These are phyloP conservation scores for Boletus rex-veris DNA, from an alignment of 768 basidiomycete species.

Conservation along the genomic window DNA sequence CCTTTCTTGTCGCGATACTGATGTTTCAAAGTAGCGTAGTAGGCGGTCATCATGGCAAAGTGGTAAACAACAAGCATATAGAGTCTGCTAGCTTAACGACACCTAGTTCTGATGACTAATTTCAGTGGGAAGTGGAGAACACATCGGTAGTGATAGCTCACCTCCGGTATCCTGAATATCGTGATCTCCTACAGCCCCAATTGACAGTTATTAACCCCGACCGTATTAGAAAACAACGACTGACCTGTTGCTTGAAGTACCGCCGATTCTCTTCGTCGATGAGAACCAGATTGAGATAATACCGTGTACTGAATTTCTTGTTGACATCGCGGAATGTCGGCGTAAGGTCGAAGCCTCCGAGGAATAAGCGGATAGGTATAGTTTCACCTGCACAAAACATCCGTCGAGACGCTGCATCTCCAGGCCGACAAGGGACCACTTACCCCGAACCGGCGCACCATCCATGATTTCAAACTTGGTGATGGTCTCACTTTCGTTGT, in stretches of 20 bases:
- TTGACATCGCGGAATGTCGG: conserved; percentile 99
- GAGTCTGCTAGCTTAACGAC: conserved; percentile 1
- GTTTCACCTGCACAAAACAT: conserved; percentile 72
- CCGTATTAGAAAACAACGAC: conserved; percentile 6
- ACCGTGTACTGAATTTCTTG: conserved; percentile 97
- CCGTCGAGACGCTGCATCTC: background rate
- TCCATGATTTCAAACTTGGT: conserved; percentile 99
- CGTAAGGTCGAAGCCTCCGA: conserved; percentile 97
- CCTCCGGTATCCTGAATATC: conserved; percentile 86
- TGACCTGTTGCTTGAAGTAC: conserved; percentile 95
- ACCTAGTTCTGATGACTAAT: conserved; percentile 34
- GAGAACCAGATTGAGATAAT: conserved; percentile 95
- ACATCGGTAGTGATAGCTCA: conserved; percentile 29
- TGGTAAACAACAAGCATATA: conserved; percentile 5
- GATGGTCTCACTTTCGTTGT: conserved; percentile 98
- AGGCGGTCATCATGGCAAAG: background rate
- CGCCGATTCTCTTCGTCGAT: conserved; percentile 98
- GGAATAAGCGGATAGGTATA: conserved; percentile 95
- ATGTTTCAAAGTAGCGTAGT: conserved; percentile 2
- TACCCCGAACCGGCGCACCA: conserved; percentile 93
- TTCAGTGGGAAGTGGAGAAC: background rate
- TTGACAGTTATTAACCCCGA: background rate
- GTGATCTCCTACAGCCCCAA: conserved; percentile 65
- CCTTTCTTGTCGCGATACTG: background rate
- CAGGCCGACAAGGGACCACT: conserved; percentile 10